A percentile compares a stretch with the other conserved stretches of the same genome.
Conservation (phyloP, 176 grass and related monocot species). For the Dendrocalamus sinicus region DNA sequence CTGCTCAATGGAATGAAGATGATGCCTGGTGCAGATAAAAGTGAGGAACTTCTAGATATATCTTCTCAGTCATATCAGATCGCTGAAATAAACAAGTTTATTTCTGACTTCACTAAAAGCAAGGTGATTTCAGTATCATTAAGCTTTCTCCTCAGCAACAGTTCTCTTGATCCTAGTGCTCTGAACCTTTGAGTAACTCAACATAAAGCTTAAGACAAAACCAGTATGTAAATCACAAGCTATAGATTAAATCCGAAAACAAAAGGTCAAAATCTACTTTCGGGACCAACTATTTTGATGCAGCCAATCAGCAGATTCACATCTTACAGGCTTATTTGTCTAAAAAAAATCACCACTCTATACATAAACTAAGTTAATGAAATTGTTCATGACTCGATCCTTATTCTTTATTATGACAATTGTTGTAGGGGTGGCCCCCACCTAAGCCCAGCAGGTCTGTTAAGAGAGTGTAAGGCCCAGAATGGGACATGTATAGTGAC, state of each 20-base stretch:
- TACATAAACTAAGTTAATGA: constrained; percentile 2
- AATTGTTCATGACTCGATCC: background rate
- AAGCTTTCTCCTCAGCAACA: background rate
- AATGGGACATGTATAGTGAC: no score
- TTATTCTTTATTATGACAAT: background rate
- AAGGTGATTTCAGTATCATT: constrained; percentile 47
- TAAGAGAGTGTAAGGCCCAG: no score
- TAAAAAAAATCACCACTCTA: background rate
- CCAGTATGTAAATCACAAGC: constrained; percentile 9
- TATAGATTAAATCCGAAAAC: background rate
- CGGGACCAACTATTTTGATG: background rate
- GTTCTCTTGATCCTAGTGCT: background rate
- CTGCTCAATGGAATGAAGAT: constrained; percentile 7
- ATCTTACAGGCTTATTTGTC: constrained; percentile 6
- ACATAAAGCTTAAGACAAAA: background rate
- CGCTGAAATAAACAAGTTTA: constrained; percentile 42
- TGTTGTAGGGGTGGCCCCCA: no score
- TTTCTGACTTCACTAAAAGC: constrained; percentile 49
- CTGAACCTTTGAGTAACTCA: background rate
- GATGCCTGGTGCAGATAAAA: constrained; percentile 19
- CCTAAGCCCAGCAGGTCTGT: no score
- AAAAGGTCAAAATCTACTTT: background rate
- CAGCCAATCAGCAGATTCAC: background rate
- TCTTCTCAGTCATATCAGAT: constrained; percentile 25
- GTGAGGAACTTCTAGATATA: constrained; percentile 5